Evolutionary conservation across 106 monocot species (phyloP), one percentile per base, ranked within the genome.

Genomic region (Phalaenopsis aphrodite): DNA sequence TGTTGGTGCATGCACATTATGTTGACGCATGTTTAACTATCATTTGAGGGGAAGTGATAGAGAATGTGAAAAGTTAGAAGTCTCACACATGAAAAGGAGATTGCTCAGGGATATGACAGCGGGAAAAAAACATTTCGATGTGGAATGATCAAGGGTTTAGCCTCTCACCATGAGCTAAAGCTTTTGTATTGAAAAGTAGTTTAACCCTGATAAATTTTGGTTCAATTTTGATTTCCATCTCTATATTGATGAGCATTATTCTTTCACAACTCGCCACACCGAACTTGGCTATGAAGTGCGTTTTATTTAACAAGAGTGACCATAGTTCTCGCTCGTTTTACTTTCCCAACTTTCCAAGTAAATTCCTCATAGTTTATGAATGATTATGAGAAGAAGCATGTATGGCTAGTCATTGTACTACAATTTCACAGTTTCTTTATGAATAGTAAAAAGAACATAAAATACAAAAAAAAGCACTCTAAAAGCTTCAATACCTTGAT

Each of bases 401-500:
- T 39, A 11, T 39, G 69, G 69, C 1, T 5, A 12, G 69, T 69
- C 38, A 69, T 21, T 69, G 12, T 39, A 69, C 69, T 69, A 69
- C 39, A 3, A 69, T 38, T 41, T 65, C 64, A n/a, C 23, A 24
- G 2, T 2, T 15, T 10, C 8, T 52, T 52, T 52, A 52, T 12
- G 52, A 52, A 1, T 52, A 12, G 14, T 52, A 3, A 52, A 52
- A 14, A 52, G 52, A 10, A 12, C 52, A 12, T n/a, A 21, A 61
- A 39, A 7, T 23, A 6, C 5, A 21, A 69, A 39, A 39, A 69
- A 2, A 41, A 41, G 5, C 5, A 24, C 66, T 69, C 38, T 43
- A 74, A 74, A 9, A 74, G 41, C n/a, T 42, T 42, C 55, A 18
- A 78, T 78, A 91, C 99, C 93, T 93, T 81, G 87, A 80, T 83